Percentiles rank a stretch among this genome's conserved stretches.
These are phyloP conservation scores for Karstenula rhodostoma DNA, from an alignment of 2,329 filamentous ascomycete genomes.

Conservation along the genomic window DNA sequence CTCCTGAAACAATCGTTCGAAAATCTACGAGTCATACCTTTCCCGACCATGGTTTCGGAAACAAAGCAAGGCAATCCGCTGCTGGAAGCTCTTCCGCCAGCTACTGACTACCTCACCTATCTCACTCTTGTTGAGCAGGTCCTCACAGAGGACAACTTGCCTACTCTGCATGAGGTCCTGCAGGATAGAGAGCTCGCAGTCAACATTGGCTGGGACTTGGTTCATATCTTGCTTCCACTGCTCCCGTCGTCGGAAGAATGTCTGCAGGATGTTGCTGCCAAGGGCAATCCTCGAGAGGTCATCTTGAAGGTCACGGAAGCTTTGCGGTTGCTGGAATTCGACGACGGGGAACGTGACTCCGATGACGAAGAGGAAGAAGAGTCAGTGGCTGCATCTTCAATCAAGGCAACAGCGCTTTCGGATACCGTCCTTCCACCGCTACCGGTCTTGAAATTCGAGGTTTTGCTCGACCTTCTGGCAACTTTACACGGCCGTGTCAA, in stretches of 20 bases:
- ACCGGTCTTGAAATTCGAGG: slow-evolving; percentile 67
- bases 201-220: slow-evolving; percentile 85
- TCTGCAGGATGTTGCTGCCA: slow-evolving; percentile 75
- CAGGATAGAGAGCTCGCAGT: slow-evolving; percentile 73
- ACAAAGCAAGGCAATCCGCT: slow-evolving; percentile 57
- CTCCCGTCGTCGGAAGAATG: slow-evolving; percentile 72
- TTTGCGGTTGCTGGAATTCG: slow-evolving; percentile 67
- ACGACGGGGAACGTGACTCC: slow-evolving; percentile 62
- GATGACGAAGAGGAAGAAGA: slow-evolving; percentile 56
- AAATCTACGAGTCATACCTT: slow-evolving; percentile 4
- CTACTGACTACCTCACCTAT: slow-evolving; percentile 76
- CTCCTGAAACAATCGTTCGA: background rate
- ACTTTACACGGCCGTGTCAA: slow-evolving; percentile 78
- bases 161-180: slow-evolving; percentile 72
- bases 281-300: slow-evolving; percentile 83
- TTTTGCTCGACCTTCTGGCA: slow-evolving; percentile 74
- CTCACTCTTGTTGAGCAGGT: slow-evolving; percentile 80
- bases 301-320: slow-evolving; percentile 81
- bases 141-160: slow-evolving; percentile 71
- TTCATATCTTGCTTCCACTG: slow-evolving; percentile 75
- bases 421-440: slow-evolving; percentile 46
- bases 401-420: slow-evolving; percentile 33
- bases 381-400: slow-evolving; percentile 18
- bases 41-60: slow-evolving; percentile 40
- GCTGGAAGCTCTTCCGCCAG: slow-evolving; percentile 66